A percentile compares a stretch with the other conserved stretches of the same genome.
These are phyloP conservation scores for Cytospora piceae DNA, from an alignment of 2,329 filamentous ascomycete species.

Conservation along the genomic window DNA sequence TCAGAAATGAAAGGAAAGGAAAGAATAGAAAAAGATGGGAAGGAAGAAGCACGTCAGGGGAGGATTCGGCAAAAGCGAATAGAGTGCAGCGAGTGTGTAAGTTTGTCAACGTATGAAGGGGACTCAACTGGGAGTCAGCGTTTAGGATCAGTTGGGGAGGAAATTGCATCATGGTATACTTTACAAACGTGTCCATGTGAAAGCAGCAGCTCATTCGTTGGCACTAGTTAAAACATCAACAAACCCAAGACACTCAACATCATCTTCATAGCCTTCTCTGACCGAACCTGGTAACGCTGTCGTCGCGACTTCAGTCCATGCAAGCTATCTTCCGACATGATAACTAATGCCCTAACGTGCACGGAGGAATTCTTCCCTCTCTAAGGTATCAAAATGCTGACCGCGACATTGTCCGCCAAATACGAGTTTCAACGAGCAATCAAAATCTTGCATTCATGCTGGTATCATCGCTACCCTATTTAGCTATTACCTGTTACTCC, in stretches of 20 bases:
- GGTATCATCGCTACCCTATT: slow-evolving; percentile 7
- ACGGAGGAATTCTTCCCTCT: not conserved
- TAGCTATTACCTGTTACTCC: slow-evolving; percentile 5
- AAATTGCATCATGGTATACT: slow-evolving; percentile 14
- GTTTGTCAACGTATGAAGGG: not conserved
- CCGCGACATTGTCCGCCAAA: not conserved
- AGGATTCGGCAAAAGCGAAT: not conserved
- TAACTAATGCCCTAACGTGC: not conserved
- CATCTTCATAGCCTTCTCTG: not conserved
- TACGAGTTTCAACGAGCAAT: not conserved
- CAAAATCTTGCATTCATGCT: not conserved
- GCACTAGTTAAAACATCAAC: slow-evolving; percentile 11
- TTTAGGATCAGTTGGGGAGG: not conserved
- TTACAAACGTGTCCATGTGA: slow-evolving; percentile 18
- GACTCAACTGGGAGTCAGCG: slow-evolving; percentile 6
- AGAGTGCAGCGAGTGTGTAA: slow-evolving; percentile 3
- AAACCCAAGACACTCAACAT: slow-evolving; percentile 13
- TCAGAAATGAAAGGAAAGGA: not conserved
- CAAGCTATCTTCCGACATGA: not conserved
- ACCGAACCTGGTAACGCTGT: not conserved
- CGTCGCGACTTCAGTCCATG: not conserved
- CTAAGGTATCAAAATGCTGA: not conserved
- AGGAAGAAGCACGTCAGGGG: not conserved
- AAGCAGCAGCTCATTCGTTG: slow-evolving; percentile 11
- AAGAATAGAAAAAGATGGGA: too few relatives aligned